Evolutionary conservation across 768 basidiomycete species (phyloP).

Genomic region (Cyclocybe cylindracea): DNA sequence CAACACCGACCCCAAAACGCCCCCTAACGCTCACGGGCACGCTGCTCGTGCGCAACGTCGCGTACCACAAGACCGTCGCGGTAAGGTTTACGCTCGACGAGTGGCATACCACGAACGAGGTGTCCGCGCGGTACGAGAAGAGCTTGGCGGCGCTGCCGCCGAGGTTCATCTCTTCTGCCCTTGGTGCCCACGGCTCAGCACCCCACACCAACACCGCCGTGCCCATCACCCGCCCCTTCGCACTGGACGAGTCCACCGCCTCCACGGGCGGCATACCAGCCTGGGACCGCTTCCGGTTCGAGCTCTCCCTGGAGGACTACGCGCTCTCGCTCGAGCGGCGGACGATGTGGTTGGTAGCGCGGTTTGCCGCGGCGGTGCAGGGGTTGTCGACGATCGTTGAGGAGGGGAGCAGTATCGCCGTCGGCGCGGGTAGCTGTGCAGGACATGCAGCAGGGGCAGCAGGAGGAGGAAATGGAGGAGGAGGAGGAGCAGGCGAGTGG

Average conservation of each 20-base stretch:
- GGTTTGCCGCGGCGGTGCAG: constrained; percentile 37
- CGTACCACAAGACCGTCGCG: constrained; percentile 84
- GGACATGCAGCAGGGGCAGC: neutral
- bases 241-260: constrained; percentile 2
- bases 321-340: constrained; percentile 47
- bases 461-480: neutral
- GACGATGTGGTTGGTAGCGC: constrained; percentile 61
- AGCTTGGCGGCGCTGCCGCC: constrained; percentile 40
- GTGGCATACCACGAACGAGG: constrained; percentile 93
- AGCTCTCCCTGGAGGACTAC: constrained; percentile 74
- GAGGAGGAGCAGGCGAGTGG: constrained; percentile 67
- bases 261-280: constrained; percentile 13
- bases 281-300: constrained; percentile 65
- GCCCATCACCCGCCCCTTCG: constrained; percentile 10
- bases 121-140: constrained; percentile 51
- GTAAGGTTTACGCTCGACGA: constrained; percentile 91
- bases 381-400: constrained; percentile 5
- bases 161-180: constrained; percentile 17
- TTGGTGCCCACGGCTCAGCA: constrained; percentile 3
- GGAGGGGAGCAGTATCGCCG: neutral
- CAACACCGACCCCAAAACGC: constrained; percentile 2
- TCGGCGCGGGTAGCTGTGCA: neutral
- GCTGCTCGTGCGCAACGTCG: constrained; percentile 80
- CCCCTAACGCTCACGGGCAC: constrained; percentile 61
- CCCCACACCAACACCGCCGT: constrained; percentile 2